Base-by-base conservation (phyloP, 768 basidiomycete genomes). In the Termitomyces sp. region DNA sequence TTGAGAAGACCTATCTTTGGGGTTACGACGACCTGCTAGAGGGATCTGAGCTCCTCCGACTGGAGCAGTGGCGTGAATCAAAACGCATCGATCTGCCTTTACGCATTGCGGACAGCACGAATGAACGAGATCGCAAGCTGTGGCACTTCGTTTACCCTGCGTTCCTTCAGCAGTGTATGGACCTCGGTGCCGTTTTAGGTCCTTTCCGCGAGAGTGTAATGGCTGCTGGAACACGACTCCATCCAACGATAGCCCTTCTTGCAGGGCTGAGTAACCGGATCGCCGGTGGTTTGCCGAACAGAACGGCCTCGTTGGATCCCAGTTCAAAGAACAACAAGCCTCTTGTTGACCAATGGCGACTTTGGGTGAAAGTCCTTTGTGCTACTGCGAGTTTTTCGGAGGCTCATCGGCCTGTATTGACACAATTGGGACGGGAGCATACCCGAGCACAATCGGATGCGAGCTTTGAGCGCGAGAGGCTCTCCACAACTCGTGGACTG, bases 281-380 rank as follows among this genome's bases (percentile, higher is more conserved):
- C 31, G 82, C 84, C n/a, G 65, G 75, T 15, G 75, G 77, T 47
- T 71, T 78, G 20, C 65, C 79, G 16, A 70, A 71, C 41, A 79
- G 83, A 18, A 67, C 70, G 3, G 68, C 71, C 44, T 64, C 67
- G 13, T 59, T 67, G 1, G 86, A 86, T 49, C 78, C 76, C 51
- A 84, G 86, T 0, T 64, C 75, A 26, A 82, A 78, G 51, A 88
- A 90, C 6, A 84, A 85, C 63, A 83, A 76, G 65, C 66, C 68
- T 16, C 68, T 83, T 20, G 77, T 91, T 33, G 83, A 86, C 44
- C 91, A 94, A 69, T 94, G 92, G 92, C 81, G 87, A 58, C 72
- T 85, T 22, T 93, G 92, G 92, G 78, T 92, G 53, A 90, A 90
- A 60, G 78, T 88, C 22, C 78, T 96, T n/a, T 94, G 90, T 62